Evolutionary conservation across 352 stramenopile genomes (phyloP), one percentile per base, ranked within the genome.

Genomic region (Phytopythium helicoides): DNA sequence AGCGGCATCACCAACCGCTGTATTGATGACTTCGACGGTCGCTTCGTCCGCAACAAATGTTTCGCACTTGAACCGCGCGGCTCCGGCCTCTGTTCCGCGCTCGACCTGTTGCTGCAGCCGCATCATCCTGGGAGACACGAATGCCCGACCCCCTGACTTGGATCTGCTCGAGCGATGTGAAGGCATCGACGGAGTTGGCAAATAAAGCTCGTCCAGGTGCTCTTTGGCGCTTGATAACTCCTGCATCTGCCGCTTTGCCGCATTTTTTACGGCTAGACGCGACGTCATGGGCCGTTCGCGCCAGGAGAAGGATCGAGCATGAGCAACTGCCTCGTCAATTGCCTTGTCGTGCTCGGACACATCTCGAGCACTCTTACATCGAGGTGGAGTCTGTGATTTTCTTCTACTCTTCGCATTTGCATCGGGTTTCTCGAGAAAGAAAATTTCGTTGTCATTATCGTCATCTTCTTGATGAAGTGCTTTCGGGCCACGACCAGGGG

Each of bases 231-330:
- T 61, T 36, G 53, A 33, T 36, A 73, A 55, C 18, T 58, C 59
- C n/a, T 68, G 60, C 14, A 59, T 52, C 22, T 87, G 59, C 26
- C 86, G 73, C 9, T 66, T 70, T 34, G 73, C 66, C 9, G 76
- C 76, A 18, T 73, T 86, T 8, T 76, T 66, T 31, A 89, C 59
- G 0, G 79, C 70, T n/a, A 64, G 55, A 10, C 79, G 66, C 1
- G 79, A 86, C 3, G 70, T 60, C 37, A 87, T 50, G 1, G 76
- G 74, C 0, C 74, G 72, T 2, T 71, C 62, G 55, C 68, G 73
- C 73, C 73, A 89, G 12, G 59, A 73, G 33, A 74, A 74, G 6
- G 52, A 58, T 6, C 41, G 9, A 21, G 41, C 41, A 18, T 19
- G 9, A 6, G 21, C 41, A 16, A 34, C n/a, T 25, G 19, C 21